These are phyloP conservation scores for Cryptosporidium bovis DNA, from an alignment of 169 alveolate species.

Conservation along the genomic window DNA sequence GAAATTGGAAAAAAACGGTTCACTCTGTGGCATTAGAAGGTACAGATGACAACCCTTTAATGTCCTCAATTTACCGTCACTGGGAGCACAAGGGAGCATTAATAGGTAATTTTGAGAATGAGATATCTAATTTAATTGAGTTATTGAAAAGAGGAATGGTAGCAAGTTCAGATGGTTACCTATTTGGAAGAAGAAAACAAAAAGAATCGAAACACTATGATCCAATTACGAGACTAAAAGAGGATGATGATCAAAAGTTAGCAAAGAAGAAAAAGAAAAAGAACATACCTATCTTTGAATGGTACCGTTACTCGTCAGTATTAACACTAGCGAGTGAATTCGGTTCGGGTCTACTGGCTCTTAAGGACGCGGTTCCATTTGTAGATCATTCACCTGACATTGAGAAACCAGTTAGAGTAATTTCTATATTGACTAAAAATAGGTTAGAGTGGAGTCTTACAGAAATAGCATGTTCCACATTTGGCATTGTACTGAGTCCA, in stretches of 20 bases:
- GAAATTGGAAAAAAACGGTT: slow-evolving; percentile 37
- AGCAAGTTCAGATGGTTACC: slow-evolving; percentile 41
- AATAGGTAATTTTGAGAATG: slow-evolving; percentile 39
- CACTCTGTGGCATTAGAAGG: slow-evolving; percentile 61
- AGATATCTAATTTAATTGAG: slow-evolving; percentile 27
- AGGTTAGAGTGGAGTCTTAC: slow-evolving; percentile 83
- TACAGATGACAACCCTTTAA: slow-evolving; percentile 59
- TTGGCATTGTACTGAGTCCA: slow-evolving; percentile 84
- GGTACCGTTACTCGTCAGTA: slow-evolving; percentile 71
- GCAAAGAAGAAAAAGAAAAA: slow-evolving; percentile 65
- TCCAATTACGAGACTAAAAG: slow-evolving; percentile 61
- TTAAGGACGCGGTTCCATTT: slow-evolving; percentile 26
- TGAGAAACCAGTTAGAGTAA: slow-evolving; percentile 38
- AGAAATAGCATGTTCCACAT: slow-evolving; percentile 86
- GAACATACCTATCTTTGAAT: slow-evolving; percentile 41
- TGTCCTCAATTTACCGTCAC: slow-evolving; percentile 67
- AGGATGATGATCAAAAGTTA: slow-evolving; percentile 41
- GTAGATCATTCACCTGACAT: slow-evolving; percentile 71
- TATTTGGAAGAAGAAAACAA: slow-evolving; percentile 56
- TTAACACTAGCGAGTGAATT: slow-evolving; percentile 45
- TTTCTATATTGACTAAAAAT: slow-evolving; percentile 45
- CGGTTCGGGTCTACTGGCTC: slow-evolving; percentile 60
- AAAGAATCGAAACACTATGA: slow-evolving; percentile 36
- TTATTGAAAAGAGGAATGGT: slow-evolving; percentile 36
- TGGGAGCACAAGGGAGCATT: slow-evolving; percentile 8